These are phyloP conservation scores for Mallotus nudiflorus DNA, from an alignment of 345 rosid species.

Conservation along the genomic window DNA sequence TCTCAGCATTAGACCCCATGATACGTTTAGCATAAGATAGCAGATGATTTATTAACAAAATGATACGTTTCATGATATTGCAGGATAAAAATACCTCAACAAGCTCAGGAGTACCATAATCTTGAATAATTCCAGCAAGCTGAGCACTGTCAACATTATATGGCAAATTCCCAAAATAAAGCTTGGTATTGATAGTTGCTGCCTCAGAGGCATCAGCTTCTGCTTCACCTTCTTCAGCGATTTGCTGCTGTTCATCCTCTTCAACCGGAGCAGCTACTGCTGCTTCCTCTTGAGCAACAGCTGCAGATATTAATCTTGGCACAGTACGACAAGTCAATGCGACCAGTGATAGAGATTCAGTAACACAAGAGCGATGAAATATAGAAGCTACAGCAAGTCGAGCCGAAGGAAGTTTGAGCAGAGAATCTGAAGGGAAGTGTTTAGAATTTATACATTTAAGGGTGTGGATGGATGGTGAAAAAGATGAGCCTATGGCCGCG, in stretches of 20 bases:
- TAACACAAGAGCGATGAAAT: constrained; percentile 12
- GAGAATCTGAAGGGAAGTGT: constrained; percentile 20
- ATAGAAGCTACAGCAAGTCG: constrained; percentile 7
- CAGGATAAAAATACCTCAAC: constrained; percentile 52
- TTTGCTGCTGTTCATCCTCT: constrained; percentile 26
- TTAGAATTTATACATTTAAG: constrained; percentile 39
- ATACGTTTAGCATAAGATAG: no score
- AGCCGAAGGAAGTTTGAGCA: constrained; percentile 22
- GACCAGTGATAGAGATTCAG: constrained; percentile 10
- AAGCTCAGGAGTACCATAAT: constrained; percentile 71
- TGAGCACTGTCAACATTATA: constrained; percentile 87
- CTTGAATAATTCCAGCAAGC: constrained; percentile 86
- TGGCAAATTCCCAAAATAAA: constrained; percentile 91
- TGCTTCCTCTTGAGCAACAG: constrained; percentile 46
- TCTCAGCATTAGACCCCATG: no score
- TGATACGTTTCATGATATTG: neutral
- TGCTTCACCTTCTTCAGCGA: constrained; percentile 19
- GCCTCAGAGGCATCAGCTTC: constrained; percentile 12
- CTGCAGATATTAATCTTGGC: constrained; percentile 45
- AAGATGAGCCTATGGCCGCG: constrained; percentile 40
- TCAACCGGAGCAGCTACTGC: constrained; percentile 24
- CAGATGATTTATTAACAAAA: neutral
- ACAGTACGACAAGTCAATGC: constrained; percentile 26
- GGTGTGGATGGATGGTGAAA: constrained; percentile 42
- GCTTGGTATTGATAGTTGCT: constrained; percentile 54